Evolutionary conservation across 805 yeast genomes (phyloP).

Genomic region (Yarrowia deformans): DNA sequence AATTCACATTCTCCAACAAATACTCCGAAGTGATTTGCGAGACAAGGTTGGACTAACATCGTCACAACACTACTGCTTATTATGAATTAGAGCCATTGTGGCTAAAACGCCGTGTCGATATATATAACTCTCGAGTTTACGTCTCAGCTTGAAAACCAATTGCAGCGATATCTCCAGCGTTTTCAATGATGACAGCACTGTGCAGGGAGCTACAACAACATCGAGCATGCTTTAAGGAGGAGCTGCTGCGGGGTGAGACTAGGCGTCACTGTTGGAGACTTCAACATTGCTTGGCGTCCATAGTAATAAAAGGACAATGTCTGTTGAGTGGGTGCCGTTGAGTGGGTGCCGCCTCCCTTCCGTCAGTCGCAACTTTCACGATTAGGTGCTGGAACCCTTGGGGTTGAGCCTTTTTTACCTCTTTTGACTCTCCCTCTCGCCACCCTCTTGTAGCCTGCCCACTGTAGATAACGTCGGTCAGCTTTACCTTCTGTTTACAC

Average conservation of each 20-base stretch:
- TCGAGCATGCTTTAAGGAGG: too few species aligned
- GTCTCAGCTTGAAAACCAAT: too few species aligned
- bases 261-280: too few species aligned
- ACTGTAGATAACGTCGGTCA: constrained; percentile 11
- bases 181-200: too few species aligned
- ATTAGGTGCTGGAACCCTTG: constrained; percentile 13
- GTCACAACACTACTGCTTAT: constrained; percentile 2
- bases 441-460: constrained; percentile 25
- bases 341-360: constrained; percentile 4
- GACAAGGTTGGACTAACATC: constrained; percentile 17
- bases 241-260: too few species aligned
- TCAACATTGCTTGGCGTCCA: background rate
- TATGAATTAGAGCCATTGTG: background rate
- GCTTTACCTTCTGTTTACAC: constrained; percentile 31
- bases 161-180: too few species aligned
- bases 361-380: background rate
- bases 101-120: too few species aligned
- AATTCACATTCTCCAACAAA: background rate
- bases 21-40: background rate
- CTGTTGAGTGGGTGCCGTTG: background rate
- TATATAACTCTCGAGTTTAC: too few species aligned
- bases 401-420: constrained; percentile 29
- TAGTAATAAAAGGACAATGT: background rate
- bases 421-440: constrained; percentile 7
- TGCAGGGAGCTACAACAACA: too few species aligned